phyloP scores from a whole-genome alignment of 2,329 filamentous ascomycete species.

The Cercospora zeae-maydis region DNA sequence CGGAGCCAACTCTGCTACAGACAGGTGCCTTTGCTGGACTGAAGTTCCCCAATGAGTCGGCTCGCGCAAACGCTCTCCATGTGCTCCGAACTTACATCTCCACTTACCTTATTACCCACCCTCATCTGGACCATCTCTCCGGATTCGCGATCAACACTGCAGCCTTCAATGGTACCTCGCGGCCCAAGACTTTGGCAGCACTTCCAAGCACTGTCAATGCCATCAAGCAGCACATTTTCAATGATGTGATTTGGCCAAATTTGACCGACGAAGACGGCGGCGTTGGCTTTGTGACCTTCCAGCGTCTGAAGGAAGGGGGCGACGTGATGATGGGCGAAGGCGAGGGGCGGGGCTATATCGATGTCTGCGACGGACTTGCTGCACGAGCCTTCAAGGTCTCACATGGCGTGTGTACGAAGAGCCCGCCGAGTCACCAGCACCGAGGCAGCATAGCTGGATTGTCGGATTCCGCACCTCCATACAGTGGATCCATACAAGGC shows the following conservation, averaged over 20 bases:
- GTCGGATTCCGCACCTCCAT: constrained; percentile 34
- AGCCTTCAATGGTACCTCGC: constrained; percentile 69
- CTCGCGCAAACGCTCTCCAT: constrained; percentile 75
- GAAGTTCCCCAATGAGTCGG: constrained; percentile 61
- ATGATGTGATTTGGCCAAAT: constrained; percentile 97
- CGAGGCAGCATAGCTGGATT: constrained; percentile 43
- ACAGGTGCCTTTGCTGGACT: constrained; percentile 77
- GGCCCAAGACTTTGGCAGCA: constrained; percentile 80
- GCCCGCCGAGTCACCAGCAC: constrained; percentile 39
- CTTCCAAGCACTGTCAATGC: constrained; percentile 86
- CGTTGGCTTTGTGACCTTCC: constrained; percentile 85
- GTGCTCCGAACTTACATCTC: constrained; percentile 77
- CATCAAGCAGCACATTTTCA: constrained; percentile 93
- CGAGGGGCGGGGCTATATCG: constrained; percentile 76
- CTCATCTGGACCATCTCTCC: constrained; percentile 92
- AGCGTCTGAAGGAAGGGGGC: constrained; percentile 82
- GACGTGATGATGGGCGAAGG: constrained; percentile 79
- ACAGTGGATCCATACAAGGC: constrained; percentile 29
- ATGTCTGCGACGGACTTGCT: constrained; percentile 83
- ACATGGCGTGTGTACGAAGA: constrained; percentile 83
- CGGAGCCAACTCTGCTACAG: constrained; percentile 52
- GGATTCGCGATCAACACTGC: constrained; percentile 94
- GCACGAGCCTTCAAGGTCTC: constrained; percentile 84
- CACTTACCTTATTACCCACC: constrained; percentile 88
- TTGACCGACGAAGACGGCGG: constrained; percentile 94